Conservation (phyloP, 2,329 filamentous ascomycete species). For the Colletotrichum horii region DNA sequence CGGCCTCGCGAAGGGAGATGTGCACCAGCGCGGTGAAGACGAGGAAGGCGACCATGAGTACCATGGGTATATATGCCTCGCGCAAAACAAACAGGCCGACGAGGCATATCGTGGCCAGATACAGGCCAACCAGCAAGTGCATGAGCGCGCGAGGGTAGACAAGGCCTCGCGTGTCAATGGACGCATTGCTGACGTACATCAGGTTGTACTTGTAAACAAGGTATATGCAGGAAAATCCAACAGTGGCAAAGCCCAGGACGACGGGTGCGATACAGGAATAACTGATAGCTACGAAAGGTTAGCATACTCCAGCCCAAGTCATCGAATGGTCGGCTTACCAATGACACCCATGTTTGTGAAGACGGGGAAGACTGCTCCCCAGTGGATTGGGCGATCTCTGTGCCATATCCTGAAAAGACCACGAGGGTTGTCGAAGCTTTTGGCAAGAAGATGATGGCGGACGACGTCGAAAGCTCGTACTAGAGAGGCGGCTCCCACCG, state of each 20-base stretch:
- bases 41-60: slow-evolving; percentile 78
- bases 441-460: slow-evolving; percentile 64
- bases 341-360: slow-evolving; percentile 84
- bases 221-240: slow-evolving; percentile 83
- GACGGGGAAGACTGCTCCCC: slow-evolving; percentile 83
- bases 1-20: slow-evolving; percentile 72
- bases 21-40: slow-evolving; percentile 81
- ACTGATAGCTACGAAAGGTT: slow-evolving; percentile 65
- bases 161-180: slow-evolving; percentile 86
- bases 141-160: slow-evolving; percentile 88
- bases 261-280: slow-evolving; percentile 89
- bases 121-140: slow-evolving; percentile 83
- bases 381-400: slow-evolving; percentile 73
- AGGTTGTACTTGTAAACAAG: slow-evolving; percentile 90
- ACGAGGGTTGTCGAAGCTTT: slow-evolving; percentile 78
- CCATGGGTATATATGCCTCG: slow-evolving; percentile 68
- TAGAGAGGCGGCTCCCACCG: slow-evolving; percentile 75
- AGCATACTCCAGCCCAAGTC: too few species aligned
- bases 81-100: slow-evolving; percentile 83
- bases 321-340: slow-evolving; percentile 54
- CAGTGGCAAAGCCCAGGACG: slow-evolving; percentile 80
- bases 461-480: slow-evolving; percentile 73
- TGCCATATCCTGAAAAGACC: slow-evolving; percentile 82
- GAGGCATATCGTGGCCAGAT: slow-evolving; percentile 81
- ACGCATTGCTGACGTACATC: slow-evolving; percentile 82